phyloP scores from a whole-genome alignment of 805 yeast species.

The Myxozyma monticola region DNA sequence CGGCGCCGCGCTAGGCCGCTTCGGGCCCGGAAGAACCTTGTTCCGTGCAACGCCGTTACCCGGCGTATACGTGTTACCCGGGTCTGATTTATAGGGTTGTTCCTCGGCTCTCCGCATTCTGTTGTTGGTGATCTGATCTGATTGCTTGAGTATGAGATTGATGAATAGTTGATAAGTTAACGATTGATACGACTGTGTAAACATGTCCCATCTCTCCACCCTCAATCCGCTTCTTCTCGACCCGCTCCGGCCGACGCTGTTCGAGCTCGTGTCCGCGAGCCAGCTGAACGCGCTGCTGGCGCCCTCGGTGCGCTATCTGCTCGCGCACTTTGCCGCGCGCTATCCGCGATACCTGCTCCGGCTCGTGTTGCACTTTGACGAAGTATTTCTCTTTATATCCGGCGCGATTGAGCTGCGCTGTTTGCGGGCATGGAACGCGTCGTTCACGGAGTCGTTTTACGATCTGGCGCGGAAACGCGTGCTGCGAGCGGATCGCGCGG shows the following conservation, averaged over 20 bases:
- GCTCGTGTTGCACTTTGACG: conserved; percentile 72
- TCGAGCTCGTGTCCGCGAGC: conserved; percentile 79
- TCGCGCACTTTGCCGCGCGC: conserved; percentile 76
- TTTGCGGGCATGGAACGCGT: conserved; percentile 71
- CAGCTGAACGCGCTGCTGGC: conserved; percentile 76
- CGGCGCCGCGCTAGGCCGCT: no score
- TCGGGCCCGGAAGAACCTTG: no score
- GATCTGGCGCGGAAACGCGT: conserved; percentile 68
- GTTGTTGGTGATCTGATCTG: no score
- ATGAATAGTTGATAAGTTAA: no score
- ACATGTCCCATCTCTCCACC: conserved; percentile 37
- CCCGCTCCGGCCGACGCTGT: conserved; percentile 77
- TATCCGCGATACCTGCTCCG: conserved; percentile 69
- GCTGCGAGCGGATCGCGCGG: conserved; percentile 37
- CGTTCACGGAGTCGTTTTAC: conserved; percentile 89
- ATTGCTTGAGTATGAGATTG: no score
- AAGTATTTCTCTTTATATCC: conserved; percentile 60
- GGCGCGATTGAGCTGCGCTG: conserved; percentile 70
- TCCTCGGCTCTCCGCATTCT: no score
- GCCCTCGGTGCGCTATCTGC: conserved; percentile 76
- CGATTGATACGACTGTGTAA: no score
- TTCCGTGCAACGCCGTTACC: no score
- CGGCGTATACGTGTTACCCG: no score
- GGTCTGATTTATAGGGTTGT: no score
- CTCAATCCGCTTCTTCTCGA: conserved; percentile 76